Evolutionary conservation across 257 asterid genomes (phyloP).

Genomic region (Euphrasia confusa): DNA sequence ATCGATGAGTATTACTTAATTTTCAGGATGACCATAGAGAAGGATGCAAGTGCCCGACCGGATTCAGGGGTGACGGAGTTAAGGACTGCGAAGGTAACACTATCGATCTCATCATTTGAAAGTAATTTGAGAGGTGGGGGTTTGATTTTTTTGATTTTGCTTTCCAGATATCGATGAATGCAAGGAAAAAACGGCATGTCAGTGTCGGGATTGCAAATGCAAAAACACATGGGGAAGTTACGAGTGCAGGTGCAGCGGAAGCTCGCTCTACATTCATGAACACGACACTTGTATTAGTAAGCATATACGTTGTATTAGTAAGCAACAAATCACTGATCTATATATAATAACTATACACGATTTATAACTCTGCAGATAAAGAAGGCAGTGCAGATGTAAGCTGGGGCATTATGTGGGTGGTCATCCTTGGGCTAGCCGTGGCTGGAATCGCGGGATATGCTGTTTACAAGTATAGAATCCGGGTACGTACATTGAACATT

Average conservation of each 20-base stretch:
- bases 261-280: constrained; percentile 41
- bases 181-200: constrained; percentile 42
- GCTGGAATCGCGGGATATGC: constrained; percentile 76
- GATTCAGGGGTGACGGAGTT: constrained; percentile 89
- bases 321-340: too few relatives aligned
- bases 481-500: constrained; percentile 37
- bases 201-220: constrained; percentile 49
- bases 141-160: neutral
- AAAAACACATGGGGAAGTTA: constrained; percentile 54
- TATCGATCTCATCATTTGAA: neutral
- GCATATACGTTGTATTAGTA: neutral
- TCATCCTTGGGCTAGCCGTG: constrained; percentile 39
- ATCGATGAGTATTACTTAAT: neutral
- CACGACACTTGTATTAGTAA: constrained; percentile 35
- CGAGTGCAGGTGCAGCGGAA: constrained; percentile 38
- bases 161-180: constrained; percentile 76
- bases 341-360: too few relatives aligned
- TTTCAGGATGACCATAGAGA: constrained; percentile 58
- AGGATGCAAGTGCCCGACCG: constrained; percentile 93
- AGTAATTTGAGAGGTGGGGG: neutral
- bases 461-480: constrained; percentile 74
- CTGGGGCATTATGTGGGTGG: constrained; percentile 47
- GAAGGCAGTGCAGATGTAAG: constrained; percentile 34
- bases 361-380: constrained; percentile 29
- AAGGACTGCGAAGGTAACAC: constrained; percentile 64